Evolutionary conservation across 2,329 filamentous ascomycete genomes (phyloP).

Genomic region (Neonectria coccinea): DNA sequence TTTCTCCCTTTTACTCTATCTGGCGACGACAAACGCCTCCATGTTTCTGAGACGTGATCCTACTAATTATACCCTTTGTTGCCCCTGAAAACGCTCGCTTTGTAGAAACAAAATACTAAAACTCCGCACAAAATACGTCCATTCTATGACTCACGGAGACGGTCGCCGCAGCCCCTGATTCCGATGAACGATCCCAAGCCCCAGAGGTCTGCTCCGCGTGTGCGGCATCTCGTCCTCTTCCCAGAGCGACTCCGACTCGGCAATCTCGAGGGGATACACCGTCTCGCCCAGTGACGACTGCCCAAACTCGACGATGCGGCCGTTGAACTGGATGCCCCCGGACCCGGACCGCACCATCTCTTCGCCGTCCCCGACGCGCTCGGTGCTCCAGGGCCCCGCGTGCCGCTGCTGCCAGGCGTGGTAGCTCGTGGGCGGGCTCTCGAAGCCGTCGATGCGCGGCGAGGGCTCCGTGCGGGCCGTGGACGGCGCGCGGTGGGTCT

Average conservation of each 20-base stretch:
- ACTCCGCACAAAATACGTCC: not conserved
- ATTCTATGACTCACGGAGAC: conserved; percentile 2
- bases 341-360: conserved; percentile 44
- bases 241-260: conserved; percentile 22
- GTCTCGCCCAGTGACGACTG: conserved; percentile 21
- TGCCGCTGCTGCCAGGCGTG: conserved; percentile 32
- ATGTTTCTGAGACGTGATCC: conserved; percentile 4
- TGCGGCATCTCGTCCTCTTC: conserved; percentile 13
- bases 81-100: not conserved
- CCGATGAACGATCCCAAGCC: conserved; percentile 28
- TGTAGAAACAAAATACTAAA: conserved; percentile 2
- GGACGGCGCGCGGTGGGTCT: conserved; percentile 30
- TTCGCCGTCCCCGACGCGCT: conserved; percentile 24
- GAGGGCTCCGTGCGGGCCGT: conserved; percentile 37
- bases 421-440: conserved; percentile 28
- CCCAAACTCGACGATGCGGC: conserved; percentile 39
- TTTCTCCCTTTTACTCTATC: not conserved
- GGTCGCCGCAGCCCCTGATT: conserved; percentile 2
- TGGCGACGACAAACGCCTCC: conserved; percentile 9
- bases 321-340: conserved; percentile 41
- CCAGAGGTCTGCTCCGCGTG: conserved; percentile 13
- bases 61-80: not conserved
- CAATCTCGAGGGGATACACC: conserved; percentile 34
- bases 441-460: conserved; percentile 27
- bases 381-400: conserved; percentile 33